phyloP scores from a whole-genome alignment of 345 rosid species.

The Hirschfeldia incana region DNA sequence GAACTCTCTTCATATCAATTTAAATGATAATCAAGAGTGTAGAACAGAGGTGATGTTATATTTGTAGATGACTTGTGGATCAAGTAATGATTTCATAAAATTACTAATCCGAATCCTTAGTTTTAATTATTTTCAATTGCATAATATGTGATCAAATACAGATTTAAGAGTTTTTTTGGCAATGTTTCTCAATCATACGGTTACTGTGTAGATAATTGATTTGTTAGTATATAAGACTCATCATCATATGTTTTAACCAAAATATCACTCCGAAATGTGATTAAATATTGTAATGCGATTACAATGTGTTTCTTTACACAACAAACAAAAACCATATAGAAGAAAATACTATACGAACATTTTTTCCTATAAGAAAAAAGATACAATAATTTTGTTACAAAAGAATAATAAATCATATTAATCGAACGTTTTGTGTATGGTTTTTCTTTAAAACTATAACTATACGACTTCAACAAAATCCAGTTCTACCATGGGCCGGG shows the following conservation, averaged over 20 bases:
- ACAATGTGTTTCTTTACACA: conserved; percentile 28
- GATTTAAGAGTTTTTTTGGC: not conserved
- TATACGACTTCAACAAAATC: conserved; percentile 13
- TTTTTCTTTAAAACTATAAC: not conserved
- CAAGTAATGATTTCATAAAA: not conserved
- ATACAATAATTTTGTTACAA: conserved; percentile 11
- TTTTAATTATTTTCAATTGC: not conserved
- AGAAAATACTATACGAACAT: not conserved
- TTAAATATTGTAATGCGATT: not conserved
- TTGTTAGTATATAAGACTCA: not conserved
- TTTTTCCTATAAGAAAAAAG: not conserved
- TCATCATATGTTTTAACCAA: not conserved
- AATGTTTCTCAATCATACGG: not conserved
- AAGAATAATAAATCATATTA: not conserved
- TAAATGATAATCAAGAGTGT: not conserved
- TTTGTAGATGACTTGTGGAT: not conserved
- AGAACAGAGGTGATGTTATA: not conserved
- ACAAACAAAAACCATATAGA: conserved; percentile 14
- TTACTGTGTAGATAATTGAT: not conserved
- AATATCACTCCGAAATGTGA: not conserved
- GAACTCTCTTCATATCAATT: not conserved
- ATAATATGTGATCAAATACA: not conserved
- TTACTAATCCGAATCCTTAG: not conserved
- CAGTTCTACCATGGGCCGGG: conserved; percentile 45
- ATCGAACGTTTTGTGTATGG: not conserved